These are phyloP conservation scores for Xylaria sp. DNA, from an alignment of 2,329 filamentous ascomycete species.

Conservation along the genomic window DNA sequence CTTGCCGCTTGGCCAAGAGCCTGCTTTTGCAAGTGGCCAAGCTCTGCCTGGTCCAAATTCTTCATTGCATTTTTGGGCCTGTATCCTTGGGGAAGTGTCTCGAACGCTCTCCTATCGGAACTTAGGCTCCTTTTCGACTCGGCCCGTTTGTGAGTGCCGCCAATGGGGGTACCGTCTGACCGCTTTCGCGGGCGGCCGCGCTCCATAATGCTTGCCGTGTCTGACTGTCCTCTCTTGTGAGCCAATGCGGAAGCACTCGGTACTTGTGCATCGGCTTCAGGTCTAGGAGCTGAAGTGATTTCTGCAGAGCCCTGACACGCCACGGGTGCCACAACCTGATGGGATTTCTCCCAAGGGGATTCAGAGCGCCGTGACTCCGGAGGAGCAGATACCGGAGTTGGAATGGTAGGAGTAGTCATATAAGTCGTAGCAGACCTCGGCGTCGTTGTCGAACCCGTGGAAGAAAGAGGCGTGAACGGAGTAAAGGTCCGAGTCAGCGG, in stretches of 20 bases:
- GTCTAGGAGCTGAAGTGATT: constrained; percentile 46
- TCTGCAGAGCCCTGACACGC: constrained; percentile 46
- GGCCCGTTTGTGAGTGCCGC: constrained; percentile 51
- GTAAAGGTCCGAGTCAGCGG: constrained; percentile 54
- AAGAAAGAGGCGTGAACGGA: constrained; percentile 56
- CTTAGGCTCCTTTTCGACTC: constrained; percentile 59
- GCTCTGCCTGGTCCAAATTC: constrained; percentile 60
- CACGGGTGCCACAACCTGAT: constrained; percentile 39
- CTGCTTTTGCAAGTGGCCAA: constrained; percentile 65
- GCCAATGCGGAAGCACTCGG: constrained; percentile 38
- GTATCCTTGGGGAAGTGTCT: constrained; percentile 68
- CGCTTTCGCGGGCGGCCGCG: constrained; percentile 69
- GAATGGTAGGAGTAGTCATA: constrained; percentile 54
- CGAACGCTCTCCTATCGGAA: constrained; percentile 67
- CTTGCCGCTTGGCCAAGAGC: constrained; percentile 69
- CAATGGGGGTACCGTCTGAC: constrained; percentile 53
- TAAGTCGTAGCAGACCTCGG: constrained; percentile 60
- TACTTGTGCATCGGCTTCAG: constrained; percentile 44
- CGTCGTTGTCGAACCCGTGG: constrained; percentile 54
- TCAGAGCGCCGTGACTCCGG: constrained; percentile 56
- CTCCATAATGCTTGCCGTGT: constrained; percentile 68
- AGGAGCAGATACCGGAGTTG: constrained; percentile 63
- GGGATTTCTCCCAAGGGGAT: constrained; percentile 55
- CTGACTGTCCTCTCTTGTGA: constrained; percentile 66
- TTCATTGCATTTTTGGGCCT: constrained; percentile 62